Percentiles rank a stretch among this genome's conserved stretches.
Evolutionary conservation across 2,329 filamentous ascomycete species (phyloP).

Genomic region (Aureobasidium zeae): DNA sequence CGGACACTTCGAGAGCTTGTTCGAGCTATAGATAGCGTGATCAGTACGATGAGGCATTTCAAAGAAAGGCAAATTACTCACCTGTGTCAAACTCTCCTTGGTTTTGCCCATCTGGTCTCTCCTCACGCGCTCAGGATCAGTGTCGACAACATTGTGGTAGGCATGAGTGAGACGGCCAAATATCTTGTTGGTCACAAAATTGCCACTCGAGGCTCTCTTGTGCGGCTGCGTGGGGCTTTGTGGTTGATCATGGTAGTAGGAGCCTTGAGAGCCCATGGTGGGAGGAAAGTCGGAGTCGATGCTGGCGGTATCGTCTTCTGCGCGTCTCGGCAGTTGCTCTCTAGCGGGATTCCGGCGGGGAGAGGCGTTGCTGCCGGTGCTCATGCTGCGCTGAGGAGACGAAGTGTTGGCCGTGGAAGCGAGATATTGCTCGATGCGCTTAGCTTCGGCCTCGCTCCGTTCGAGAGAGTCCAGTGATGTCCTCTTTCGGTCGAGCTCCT

Average conservation of each 20-base stretch:
- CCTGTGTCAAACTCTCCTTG: slow-evolving; percentile 66
- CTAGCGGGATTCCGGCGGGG: slow-evolving; percentile 31
- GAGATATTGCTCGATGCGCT: slow-evolving; percentile 87
- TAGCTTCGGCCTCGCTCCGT: slow-evolving; percentile 83
- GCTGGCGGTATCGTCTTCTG: slow-evolving; percentile 19
- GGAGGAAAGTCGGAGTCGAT: slow-evolving; percentile 92
- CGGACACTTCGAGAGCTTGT: slow-evolving; percentile 78
- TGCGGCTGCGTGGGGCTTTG: slow-evolving; percentile 42
- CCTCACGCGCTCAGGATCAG: slow-evolving; percentile 85
- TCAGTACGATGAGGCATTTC: not conserved
- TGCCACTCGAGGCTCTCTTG: slow-evolving; percentile 71
- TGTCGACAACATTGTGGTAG: slow-evolving; percentile 90
- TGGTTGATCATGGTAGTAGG: slow-evolving; percentile 40
- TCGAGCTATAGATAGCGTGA: slow-evolving; percentile 58
- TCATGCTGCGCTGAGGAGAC: slow-evolving; percentile 54
- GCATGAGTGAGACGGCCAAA: slow-evolving; percentile 94
- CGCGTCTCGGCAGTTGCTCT: slow-evolving; percentile 30
- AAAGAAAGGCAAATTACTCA: slow-evolving; percentile 24
- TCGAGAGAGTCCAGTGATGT: slow-evolving; percentile 79
- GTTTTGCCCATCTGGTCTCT: slow-evolving; percentile 95
- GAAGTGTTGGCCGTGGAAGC: slow-evolving; percentile 52
- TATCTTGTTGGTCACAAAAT: slow-evolving; percentile 81
- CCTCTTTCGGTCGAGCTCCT: slow-evolving; percentile 83
- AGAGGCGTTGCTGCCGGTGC: slow-evolving; percentile 31
- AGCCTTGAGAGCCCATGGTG: slow-evolving; percentile 64